These are phyloP conservation scores for Dioscorea alata DNA, from an alignment of 106 monocot species.

Conservation along the genomic window DNA sequence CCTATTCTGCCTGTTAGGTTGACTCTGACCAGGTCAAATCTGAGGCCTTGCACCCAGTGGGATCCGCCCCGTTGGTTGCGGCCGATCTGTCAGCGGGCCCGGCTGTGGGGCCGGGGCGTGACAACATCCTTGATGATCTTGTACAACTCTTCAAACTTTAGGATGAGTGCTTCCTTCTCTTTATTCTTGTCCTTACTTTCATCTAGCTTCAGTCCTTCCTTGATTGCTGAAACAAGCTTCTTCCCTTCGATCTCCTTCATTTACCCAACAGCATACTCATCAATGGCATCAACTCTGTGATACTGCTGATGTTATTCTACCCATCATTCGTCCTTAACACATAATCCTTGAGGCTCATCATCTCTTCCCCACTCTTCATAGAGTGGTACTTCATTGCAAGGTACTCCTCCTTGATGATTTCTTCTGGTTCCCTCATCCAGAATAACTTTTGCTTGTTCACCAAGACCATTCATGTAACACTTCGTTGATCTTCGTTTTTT, in stretches of 20 bases:
- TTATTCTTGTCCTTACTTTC: conserved; percentile 44
- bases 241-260: conserved; percentile 76
- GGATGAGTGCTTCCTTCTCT: conserved; percentile 1
- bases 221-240: conserved; percentile 69
- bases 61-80: too few species aligned
- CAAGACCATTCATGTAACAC: conserved; percentile 70
- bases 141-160: conserved; percentile 4
- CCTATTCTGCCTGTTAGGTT: too few species aligned
- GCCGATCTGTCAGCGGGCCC: too few species aligned
- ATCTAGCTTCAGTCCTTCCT: conserved; percentile 66
- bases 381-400: conserved; percentile 24
- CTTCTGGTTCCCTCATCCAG: conserved; percentile 82
- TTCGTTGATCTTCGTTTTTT: conserved; percentile 86
- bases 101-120: too few species aligned
- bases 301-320: conserved; percentile 24
- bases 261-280: conserved; percentile 68
- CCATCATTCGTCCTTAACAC: conserved; percentile 15
- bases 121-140: conserved; percentile 13
- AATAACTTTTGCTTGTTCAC: conserved; percentile 80
- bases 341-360: conserved; percentile 19
- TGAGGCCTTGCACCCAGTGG: too few species aligned
- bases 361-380: conserved; percentile 53
- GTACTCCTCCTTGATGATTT: conserved; percentile 79
- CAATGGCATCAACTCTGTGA: conserved; percentile 77
- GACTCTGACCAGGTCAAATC: too few species aligned